Evolutionary conservation across 2,329 filamentous ascomycete species (phyloP).

Genomic region (Aspergillus hortae): DNA sequence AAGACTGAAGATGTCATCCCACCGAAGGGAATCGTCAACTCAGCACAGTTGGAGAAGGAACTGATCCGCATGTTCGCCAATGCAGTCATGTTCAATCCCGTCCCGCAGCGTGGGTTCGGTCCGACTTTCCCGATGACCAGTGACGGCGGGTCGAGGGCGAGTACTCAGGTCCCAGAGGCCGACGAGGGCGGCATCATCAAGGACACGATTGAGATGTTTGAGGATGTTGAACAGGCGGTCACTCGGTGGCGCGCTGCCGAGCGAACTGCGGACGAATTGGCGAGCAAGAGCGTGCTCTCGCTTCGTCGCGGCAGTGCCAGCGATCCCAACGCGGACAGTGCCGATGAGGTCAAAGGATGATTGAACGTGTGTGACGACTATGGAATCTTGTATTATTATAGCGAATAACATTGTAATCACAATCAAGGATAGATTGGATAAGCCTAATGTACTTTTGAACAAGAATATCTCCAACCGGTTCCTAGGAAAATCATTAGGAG

Average conservation of each 20-base stretch:
- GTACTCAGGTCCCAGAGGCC: constrained; percentile 58
- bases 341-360: constrained; percentile 33
- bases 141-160: constrained; percentile 35
- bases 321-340: constrained; percentile 35
- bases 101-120: constrained; percentile 68
- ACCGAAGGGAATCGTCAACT: constrained; percentile 88
- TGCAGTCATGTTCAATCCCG: constrained; percentile 96
- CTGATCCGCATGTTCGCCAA: constrained; percentile 97
- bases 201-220: constrained; percentile 84
- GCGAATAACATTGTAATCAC: too few species aligned
- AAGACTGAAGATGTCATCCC: constrained; percentile 74
- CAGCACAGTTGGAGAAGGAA: constrained; percentile 86
- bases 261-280: constrained; percentile 37
- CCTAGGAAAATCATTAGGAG: too few species aligned
- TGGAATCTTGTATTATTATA: constrained; percentile 7
- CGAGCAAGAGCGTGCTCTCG: constrained; percentile 35
- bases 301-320: constrained; percentile 35
- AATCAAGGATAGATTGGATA: too few species aligned
- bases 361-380: constrained; percentile 19
- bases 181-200: constrained; percentile 85
- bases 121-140: constrained; percentile 54
- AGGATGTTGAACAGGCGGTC: constrained; percentile 76
- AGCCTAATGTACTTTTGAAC: too few species aligned
- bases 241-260: constrained; percentile 74
- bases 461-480: too few species aligned